Percentiles rank a stretch among this genome's conserved stretches.
phyloP scores from a whole-genome alignment of 495 filamentous ascomycete genomes.

The Glonium stellatum region DNA sequence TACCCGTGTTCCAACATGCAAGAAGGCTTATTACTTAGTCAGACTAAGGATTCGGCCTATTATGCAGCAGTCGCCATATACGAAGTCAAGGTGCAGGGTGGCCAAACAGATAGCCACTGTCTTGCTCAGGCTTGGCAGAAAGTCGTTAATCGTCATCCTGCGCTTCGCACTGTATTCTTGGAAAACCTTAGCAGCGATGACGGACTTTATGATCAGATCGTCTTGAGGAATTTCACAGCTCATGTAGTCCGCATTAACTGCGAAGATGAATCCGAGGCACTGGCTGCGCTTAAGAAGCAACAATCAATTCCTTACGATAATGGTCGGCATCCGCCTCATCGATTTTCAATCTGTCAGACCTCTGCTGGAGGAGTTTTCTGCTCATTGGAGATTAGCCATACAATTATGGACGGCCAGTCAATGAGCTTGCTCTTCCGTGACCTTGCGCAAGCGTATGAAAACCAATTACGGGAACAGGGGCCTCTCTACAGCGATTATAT shows the following conservation, averaged over 20 bases:
- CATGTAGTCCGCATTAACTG: constrained; percentile 40
- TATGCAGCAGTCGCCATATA: too few relatives aligned
- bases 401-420: constrained; percentile 46
- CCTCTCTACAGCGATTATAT: constrained; percentile 53
- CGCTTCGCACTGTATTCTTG: constrained; percentile 51
- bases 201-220: constrained; percentile 50
- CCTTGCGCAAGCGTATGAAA: constrained; percentile 45
- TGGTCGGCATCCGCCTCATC: too few relatives aligned
- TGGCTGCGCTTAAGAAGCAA: constrained; percentile 31
- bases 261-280: constrained; percentile 34
- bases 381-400: constrained; percentile 53
- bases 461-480: constrained; percentile 37
- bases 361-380: constrained; percentile 37
- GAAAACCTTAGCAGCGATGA: constrained; percentile 49
- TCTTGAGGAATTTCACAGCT: constrained; percentile 40
- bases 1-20: constrained; percentile 44
- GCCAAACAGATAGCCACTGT: too few relatives aligned
- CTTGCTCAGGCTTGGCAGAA: constrained; percentile 53
- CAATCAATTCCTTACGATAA: constrained; percentile 33
- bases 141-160: constrained; percentile 48
- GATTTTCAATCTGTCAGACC: constrained; percentile 43
- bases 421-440: constrained; percentile 45
- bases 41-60: constrained; percentile 46
- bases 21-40: constrained; percentile 42
- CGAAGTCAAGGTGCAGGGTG: too few relatives aligned